Base-by-base conservation (phyloP, 495 filamentous ascomycete genomes). In the Chlorociboria aeruginascens region DNA sequence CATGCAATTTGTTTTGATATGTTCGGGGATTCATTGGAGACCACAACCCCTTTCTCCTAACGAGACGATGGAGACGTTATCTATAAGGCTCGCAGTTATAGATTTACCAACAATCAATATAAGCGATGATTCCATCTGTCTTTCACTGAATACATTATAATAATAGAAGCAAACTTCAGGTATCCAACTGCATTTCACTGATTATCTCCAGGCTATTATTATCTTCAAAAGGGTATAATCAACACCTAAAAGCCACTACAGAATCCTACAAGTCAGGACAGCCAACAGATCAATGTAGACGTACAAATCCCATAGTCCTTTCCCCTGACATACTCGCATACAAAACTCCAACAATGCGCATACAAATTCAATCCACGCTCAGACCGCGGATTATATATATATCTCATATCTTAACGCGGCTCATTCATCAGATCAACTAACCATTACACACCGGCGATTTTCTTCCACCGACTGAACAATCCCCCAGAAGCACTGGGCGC, bases 401-500 rank as follows among this genome's bases (percentile, higher is more conserved):
- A 47, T 32, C 42, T 44, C 20, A 44, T 28, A 43, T 40, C 38
- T 16, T n/a, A 40, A 16, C 13, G 14, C 25, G 17, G 38, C 38
- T 16, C 8, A 48, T 40, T 25, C 14, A 9, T 29, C 12, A 38
- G 1, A 13, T 33, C n/a, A 17, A 14, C 40, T 35, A 43, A 11
- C 13, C 33, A 30, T 46, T 48, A 57, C 35, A 50, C 51, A 20
- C 54, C 51, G 28, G 51, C 48, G 14, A 72, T 61, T 61, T 72
- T 73, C 62, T 62, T 72, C n/a, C 28, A 78, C 63, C 74, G 73
- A 48, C 72, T 75, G 52, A 69, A 73, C 38, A 73, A 59, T 45
- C 73, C 72, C 17, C 55, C 53, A 31, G 50, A 44, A 7, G 55
- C 54, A 32, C 51, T 57, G 2, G 58, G 52, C 20, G 48, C 54